Conservation (phyloP, 1,284 basidiomycete genomes). For the Agroathelia rolfsii region DNA sequence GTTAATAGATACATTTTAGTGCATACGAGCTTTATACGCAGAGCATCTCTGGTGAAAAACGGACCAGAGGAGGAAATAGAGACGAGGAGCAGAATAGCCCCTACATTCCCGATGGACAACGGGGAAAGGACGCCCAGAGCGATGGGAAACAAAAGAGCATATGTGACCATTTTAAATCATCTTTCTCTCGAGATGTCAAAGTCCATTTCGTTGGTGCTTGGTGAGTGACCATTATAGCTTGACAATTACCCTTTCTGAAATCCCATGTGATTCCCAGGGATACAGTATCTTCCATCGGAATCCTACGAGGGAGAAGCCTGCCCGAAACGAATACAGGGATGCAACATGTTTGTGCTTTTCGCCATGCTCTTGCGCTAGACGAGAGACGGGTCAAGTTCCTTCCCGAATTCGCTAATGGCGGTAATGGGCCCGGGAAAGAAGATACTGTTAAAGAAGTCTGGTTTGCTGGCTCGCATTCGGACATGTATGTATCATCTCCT, state of each 20-base stretch:
- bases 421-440: slow-evolving; percentile 5
- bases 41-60: too few relatives aligned
- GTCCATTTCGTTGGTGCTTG: slow-evolving; percentile 30
- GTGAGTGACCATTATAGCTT: slow-evolving; percentile 13
- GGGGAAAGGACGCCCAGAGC: too few relatives aligned
- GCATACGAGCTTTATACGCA: slow-evolving; percentile 28
- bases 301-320: slow-evolving; percentile 17
- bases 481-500: slow-evolving; percentile 18
- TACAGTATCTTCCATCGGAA: slow-evolving; percentile 30
- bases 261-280: slow-evolving; percentile 23
- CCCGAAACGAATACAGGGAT: slow-evolving; percentile 15
- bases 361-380: slow-evolving; percentile 25
- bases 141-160: too few relatives aligned
- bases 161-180: slow-evolving; percentile 22
- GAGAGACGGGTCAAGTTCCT: slow-evolving; percentile 30
- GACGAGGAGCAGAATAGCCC: background rate
- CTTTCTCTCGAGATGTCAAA: slow-evolving; percentile 24
- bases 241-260: background rate
- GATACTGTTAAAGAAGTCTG: slow-evolving; percentile 20
- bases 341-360: slow-evolving; percentile 18
- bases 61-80: slow-evolving; percentile 1
- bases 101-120: slow-evolving; percentile 3
- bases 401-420: slow-evolving; percentile 26
- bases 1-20: slow-evolving; percentile 14
- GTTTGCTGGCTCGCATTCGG: slow-evolving; percentile 25